These are phyloP conservation scores for Globisporangium canariense DNA, from an alignment of 352 stramenopile species.

Conservation along the genomic window DNA sequence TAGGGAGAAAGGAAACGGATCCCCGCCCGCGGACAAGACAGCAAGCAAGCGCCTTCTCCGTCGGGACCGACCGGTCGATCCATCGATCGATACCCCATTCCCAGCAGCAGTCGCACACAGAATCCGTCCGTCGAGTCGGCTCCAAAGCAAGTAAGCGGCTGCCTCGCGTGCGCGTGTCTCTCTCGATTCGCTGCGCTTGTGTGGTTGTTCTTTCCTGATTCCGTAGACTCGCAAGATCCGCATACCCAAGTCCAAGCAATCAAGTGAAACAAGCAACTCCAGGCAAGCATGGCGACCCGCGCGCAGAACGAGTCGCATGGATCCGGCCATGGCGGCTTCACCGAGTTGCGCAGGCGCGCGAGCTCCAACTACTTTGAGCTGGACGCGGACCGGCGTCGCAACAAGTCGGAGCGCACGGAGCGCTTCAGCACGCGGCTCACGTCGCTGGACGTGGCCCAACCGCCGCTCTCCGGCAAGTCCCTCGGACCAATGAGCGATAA, in stretches of 20 bases:
- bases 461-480: conserved; percentile 20
- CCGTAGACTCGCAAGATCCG: background rate
- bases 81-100: background rate
- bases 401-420: conserved; percentile 66
- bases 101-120: background rate
- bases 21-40: background rate
- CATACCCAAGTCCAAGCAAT: background rate
- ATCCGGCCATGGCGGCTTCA: background rate
- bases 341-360: conserved; percentile 43
- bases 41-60: background rate
- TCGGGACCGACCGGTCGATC: background rate
- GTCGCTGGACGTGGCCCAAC: conserved; percentile 46
- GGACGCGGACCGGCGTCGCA: conserved; percentile 66
- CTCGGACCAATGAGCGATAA: background rate
- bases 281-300: conserved; percentile 14
- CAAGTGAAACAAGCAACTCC: background rate
- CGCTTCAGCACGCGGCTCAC: conserved; percentile 54
- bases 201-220: conserved; percentile 1
- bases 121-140: no score
- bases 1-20: background rate
- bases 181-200: background rate
- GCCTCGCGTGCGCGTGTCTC: background rate
- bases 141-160: no score
- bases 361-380: conserved; percentile 86
- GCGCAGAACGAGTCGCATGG: conserved; percentile 14